Evolutionary conservation across 352 stramenopile genomes (phyloP), one percentile per base, ranked within the genome.

Genomic region (Globisporangium ultimum): DNA sequence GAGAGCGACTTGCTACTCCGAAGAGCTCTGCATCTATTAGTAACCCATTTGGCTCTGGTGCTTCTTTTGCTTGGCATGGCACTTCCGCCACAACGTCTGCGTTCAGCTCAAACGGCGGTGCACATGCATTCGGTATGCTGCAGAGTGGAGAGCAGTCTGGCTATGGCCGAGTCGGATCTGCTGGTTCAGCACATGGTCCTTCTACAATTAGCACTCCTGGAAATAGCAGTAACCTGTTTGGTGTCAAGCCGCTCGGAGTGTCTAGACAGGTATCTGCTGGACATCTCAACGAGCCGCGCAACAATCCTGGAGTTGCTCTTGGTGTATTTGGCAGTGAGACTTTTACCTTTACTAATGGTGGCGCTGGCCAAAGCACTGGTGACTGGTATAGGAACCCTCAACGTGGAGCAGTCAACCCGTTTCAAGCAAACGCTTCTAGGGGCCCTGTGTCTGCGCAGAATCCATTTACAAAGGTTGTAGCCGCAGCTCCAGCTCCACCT

Each of bases 321-420:
- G 40, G 40, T 45, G 40, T n/a, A 45, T 45, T 45, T 45, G 12
- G 5, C 13, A n/a, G 13, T 17, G 47, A 18, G 0, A 15, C 3
- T 10, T 36, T 36, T 36, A 18, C 5, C 2, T 21, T 62, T 15
- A 36, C 22, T 45, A 18, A 18, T 45, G 38, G 21, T 22, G 20
- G 3, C n/a, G 6, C 15, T 43, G 42, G 9, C 1, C 48, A 49
- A 22, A 20, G 21, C 11, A 52, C 11, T 15, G 55, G 48, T 20
- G 56, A 48, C 8, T 63, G 56, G 56, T 51, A 51, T 38, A 45
- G 10, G 12, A 45, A n/a, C 40, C 17, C 17, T 10, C 56, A 49
- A 22, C 38, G 48, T 17, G 24, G 22, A 42, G 56, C 14, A 18
- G 18, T 32, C n/a, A 48, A 13, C 18, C 10, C 43, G 12, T 20